Evolutionary conservation across 352 stramenopile genomes (phyloP).

Genomic region (Globisporangium irregulare): DNA sequence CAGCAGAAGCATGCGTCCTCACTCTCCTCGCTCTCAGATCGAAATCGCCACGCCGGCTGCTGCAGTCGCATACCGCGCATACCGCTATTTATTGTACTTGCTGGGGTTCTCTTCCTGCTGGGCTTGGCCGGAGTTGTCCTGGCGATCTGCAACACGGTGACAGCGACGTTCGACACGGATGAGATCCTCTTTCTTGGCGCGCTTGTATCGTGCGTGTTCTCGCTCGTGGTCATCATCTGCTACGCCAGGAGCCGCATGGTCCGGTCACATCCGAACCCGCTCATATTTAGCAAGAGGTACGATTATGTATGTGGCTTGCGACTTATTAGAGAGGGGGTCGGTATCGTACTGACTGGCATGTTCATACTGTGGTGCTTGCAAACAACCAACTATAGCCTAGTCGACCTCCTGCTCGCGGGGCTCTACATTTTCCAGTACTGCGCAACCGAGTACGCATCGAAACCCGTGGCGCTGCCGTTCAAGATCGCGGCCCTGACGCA

Average conservation of each 20-base stretch:
- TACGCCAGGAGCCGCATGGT: slow-evolving; percentile 58
- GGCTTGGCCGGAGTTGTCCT: slow-evolving; percentile 38
- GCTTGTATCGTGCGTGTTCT: slow-evolving; percentile 69
- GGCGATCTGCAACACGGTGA: slow-evolving; percentile 13
- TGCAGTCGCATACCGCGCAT: slow-evolving; percentile 4
- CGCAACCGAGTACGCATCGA: slow-evolving; percentile 52
- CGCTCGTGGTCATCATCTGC: slow-evolving; percentile 65
- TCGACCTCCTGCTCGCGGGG: slow-evolving; percentile 67
- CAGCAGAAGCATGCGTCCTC: slow-evolving; percentile 1
- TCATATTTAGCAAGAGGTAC: slow-evolving; percentile 85
- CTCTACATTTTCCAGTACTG: slow-evolving; percentile 81
- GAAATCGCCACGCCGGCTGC: neutral
- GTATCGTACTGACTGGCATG: neutral
- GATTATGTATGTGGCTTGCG: neutral
- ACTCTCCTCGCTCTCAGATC: neutral
- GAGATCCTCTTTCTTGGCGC: slow-evolving; percentile 73
- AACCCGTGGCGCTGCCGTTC: slow-evolving; percentile 55
- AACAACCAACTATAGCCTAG: slow-evolving; percentile 26
- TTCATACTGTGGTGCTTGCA: neutral
- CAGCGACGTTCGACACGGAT: slow-evolving; percentile 37
- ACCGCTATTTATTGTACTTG: slow-evolving; percentile 32
- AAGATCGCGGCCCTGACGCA: slow-evolving; percentile 66
- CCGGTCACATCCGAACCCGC: slow-evolving; percentile 70
- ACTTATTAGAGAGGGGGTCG: neutral
- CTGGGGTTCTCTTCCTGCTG: slow-evolving; percentile 32